phyloP scores from a whole-genome alignment of 257 asterid species.

The Solanum medicagineum region DNA sequence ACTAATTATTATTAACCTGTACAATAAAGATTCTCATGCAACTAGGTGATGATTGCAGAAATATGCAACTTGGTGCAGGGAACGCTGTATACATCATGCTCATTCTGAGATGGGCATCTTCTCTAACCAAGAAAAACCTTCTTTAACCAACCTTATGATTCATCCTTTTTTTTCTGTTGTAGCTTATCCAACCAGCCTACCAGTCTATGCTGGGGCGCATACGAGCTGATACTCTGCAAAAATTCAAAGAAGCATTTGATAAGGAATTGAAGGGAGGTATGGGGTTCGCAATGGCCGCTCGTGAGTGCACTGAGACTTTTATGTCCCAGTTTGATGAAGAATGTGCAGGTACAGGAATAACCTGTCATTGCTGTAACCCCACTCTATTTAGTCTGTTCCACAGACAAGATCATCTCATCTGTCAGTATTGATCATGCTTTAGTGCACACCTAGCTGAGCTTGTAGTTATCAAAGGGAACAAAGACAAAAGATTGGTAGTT shows the following conservation, averaged over 20 bases:
- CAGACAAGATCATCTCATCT: background rate
- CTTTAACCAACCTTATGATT: background rate
- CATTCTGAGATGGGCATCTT: background rate
- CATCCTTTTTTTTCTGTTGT: slow-evolving; percentile 5
- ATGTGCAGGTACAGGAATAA: slow-evolving; percentile 47
- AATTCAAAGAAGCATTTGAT: slow-evolving; percentile 64
- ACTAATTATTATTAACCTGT: background rate
- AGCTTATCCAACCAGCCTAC: slow-evolving; percentile 96
- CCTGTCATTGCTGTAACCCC: background rate
- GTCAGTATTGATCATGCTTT: background rate
- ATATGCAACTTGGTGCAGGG: background rate
- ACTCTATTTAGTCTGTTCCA: background rate
- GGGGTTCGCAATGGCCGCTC: slow-evolving; percentile 69
- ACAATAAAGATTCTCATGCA: background rate
- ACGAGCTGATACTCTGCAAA: slow-evolving; percentile 60
- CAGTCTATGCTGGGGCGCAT: slow-evolving; percentile 91
- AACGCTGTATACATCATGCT: background rate
- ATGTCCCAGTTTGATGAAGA: slow-evolving; percentile 62
- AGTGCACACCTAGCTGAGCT: background rate
- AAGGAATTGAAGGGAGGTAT: slow-evolving; percentile 64
- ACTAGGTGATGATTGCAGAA: background rate
- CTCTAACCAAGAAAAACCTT: background rate
- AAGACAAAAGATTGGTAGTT: background rate
- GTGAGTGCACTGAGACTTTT: slow-evolving; percentile 38
- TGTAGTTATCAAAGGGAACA: background rate